Conservation (phyloP, 148 eudicot species). For the Heliamphora exappendiculata region DNA sequence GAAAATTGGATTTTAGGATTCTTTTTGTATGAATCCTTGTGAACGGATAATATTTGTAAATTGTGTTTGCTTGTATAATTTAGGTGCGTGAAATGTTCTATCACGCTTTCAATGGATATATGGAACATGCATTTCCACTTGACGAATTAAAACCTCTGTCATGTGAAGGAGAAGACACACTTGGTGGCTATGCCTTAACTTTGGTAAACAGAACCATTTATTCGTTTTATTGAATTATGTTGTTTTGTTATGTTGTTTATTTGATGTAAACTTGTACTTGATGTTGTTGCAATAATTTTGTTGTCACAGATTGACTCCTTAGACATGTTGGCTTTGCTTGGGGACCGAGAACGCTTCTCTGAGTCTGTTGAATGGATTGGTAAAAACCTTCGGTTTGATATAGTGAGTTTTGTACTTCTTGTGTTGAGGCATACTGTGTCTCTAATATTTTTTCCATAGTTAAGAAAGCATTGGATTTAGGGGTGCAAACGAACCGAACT, state of each 20-base stretch:
- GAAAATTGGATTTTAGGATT: neutral
- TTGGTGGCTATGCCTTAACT: conserved; percentile 95
- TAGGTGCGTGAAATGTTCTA: conserved; percentile 92
- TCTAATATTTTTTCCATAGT: neutral
- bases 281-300: conserved; percentile 1
- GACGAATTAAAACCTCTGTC: conserved; percentile 91
- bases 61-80: conserved; percentile 5
- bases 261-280: neutral
- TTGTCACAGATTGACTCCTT: conserved; percentile 74
- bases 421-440: neutral
- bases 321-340: conserved; percentile 90
- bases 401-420: conserved; percentile 56
- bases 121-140: conserved; percentile 92
- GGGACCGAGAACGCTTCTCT: conserved; percentile 68
- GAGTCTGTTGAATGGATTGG: conserved; percentile 94
- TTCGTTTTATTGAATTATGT: too few species aligned
- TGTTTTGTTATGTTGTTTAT: neutral
- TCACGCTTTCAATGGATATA: conserved; percentile 95
- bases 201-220: conserved; percentile 41
- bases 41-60: neutral
- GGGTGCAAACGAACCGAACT: too few species aligned
- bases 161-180: conserved; percentile 88
- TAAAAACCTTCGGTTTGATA: conserved; percentile 92
- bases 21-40: neutral
- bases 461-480: neutral